phyloP scores from a whole-genome alignment of 208 protist genomes.

The Acanthamoeba triangularis region DNA sequence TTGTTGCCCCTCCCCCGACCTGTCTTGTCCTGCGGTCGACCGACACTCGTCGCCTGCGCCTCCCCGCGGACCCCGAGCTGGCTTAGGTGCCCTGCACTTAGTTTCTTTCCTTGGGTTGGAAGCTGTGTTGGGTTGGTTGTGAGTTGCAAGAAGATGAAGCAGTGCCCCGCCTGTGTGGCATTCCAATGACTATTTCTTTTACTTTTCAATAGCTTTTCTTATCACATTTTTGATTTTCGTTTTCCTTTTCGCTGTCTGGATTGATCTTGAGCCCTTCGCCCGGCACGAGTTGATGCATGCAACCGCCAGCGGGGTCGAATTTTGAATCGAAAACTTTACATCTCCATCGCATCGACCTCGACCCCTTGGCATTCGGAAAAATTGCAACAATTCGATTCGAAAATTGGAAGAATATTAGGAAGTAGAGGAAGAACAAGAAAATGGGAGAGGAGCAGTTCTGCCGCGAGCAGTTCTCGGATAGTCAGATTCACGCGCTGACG shows the following conservation, averaged over 20 bases:
- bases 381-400: not conserved
- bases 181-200: no score
- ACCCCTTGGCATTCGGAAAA: not conserved
- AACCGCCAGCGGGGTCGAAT: no score
- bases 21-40: no score
- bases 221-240: not conserved
- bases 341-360: no score
- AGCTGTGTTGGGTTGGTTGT: no score
- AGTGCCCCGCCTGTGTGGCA: not conserved
- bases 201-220: not conserved
- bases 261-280: not conserved
- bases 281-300: not conserved
- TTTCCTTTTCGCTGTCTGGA: not conserved
- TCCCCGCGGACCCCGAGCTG: no score
- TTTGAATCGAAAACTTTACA: no score
- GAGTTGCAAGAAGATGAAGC: no score
- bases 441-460: slow-evolving; percentile 42
- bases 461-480: slow-evolving; percentile 2
- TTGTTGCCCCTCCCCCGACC: no score
- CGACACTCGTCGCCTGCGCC: no score
- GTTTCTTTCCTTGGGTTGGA: not conserved
- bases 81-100: not conserved
- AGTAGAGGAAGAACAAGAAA: not conserved
- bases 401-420: not conserved
- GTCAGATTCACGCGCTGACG: not conserved